These are phyloP conservation scores for Paramecium tetraurelia DNA, from an alignment of 73 alveolate species.

Conservation along the genomic window DNA sequence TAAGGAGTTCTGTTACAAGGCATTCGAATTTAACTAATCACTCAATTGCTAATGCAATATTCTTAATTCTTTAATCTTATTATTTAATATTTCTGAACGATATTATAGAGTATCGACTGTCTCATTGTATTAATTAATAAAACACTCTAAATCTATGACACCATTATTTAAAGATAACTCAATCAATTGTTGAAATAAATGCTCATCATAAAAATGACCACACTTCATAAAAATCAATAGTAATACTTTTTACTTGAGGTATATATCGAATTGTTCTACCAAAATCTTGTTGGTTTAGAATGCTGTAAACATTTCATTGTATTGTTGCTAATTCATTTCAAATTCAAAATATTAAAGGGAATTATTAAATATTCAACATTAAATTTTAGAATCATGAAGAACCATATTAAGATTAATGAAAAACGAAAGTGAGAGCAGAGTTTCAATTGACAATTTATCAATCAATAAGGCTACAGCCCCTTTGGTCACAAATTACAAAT, in stretches of 20 bases:
- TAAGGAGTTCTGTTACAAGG: neutral
- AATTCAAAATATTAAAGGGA: neutral
- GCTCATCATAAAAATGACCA: conserved; percentile 29
- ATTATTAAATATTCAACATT: neutral
- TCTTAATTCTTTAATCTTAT: neutral
- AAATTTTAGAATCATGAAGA: neutral
- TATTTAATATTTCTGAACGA: neutral
- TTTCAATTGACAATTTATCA: neutral
- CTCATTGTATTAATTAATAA: conserved; percentile 20
- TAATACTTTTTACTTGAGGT: neutral
- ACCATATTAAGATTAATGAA: neutral
- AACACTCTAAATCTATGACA: neutral
- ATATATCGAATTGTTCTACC: neutral
- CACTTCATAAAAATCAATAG: neutral
- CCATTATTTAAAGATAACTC: neutral
- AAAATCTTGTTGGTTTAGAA: conserved; percentile 7
- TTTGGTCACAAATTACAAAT: neutral
- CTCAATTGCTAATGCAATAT: neutral
- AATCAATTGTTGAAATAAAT: conserved; percentile 6
- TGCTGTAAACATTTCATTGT: neutral
- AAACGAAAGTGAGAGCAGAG: neutral
- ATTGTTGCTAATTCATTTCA: conserved; percentile 36
- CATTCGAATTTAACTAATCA: neutral
- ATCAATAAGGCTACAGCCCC: neutral
- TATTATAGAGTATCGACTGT: neutral